A percentile compares a stretch with the other conserved stretches of the same genome.
phyloP scores from a whole-genome alignment of 2,329 filamentous ascomycete genomes.

The Botrytis cinerea region DNA sequence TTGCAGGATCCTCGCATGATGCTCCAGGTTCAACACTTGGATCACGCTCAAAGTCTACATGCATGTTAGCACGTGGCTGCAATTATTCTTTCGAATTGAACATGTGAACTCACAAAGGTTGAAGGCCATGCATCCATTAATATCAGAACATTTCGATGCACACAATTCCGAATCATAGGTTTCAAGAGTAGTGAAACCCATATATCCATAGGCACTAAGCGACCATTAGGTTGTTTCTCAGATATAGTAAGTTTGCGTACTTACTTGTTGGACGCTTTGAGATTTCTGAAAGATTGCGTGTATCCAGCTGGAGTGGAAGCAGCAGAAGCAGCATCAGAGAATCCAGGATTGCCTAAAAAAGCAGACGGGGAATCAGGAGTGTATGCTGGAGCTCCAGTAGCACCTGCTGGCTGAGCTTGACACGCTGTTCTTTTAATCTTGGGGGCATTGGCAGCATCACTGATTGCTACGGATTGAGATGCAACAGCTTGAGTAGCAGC shows the following conservation, averaged over 20 bases:
- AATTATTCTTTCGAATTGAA: neutral
- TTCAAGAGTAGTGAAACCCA: neutral
- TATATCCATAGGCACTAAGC: neutral
- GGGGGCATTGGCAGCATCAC: neutral
- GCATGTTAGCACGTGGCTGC: neutral
- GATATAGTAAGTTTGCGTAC: accelerated
- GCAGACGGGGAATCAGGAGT: neutral
- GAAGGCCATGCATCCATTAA: neutral
- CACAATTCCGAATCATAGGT: neutral
- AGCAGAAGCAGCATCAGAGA: neutral
- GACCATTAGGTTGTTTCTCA: neutral
- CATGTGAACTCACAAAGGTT: neutral
- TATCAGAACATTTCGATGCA: neutral
- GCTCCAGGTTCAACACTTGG: neutral
- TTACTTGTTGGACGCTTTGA: neutral
- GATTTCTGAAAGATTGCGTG: neutral
- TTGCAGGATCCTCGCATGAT: neutral
- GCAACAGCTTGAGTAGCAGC: neutral
- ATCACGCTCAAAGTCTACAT: neutral
- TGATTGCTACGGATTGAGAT: neutral
- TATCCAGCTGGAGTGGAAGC: neutral
- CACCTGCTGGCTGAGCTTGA: neutral
- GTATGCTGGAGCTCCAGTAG: neutral
- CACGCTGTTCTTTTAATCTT: neutral
- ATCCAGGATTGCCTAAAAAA: neutral